Base-by-base conservation (phyloP, 1,284 basidiomycete genomes). In the Pulveroboletus ridleyi region DNA sequence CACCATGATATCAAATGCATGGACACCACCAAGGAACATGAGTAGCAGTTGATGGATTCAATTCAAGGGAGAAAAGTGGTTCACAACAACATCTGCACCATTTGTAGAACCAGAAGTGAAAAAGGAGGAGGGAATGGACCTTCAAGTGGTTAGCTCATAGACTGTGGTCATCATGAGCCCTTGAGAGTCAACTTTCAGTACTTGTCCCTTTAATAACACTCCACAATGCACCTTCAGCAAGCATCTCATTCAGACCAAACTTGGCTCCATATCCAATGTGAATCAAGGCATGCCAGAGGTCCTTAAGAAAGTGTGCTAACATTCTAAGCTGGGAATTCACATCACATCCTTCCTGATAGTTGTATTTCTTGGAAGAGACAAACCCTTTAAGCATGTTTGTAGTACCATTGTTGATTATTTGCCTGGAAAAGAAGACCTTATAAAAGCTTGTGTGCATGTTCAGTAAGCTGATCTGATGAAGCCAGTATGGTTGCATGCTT, bases 351-450 rank as follows among this genome's bases (percentile, higher is more conserved):
- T 64, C 4, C 53, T 50, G 67, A 67, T 82, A 79, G 68, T 90
- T 90, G 41, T 81, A 82, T 53, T 81, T 77, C 5, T 77, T 69
- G 3, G 86, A 84, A 69, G 91, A 89, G 13, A 91, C 65, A 64
- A 83, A 89, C 53, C 86, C 80, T 66, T 90, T 84, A 8, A 91
- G 62, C 1, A 81, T 79, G 3, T 74, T 70, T 3, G 75, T 68
- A 3, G 81, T 72, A 6, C 84, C 84, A n/a, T 82, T 78, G 23
- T 81, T 74, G 42, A 80, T 71, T 15, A 90, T 70, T 15, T 79
- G 72, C 1, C 79, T 71, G 14, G 77, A 76, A 76, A 90, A 91
- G 76, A 89, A 91, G 13, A 81, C 82, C 14, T 80, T 73, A 68
- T 87, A 91, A 69, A 81, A 90, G 6, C 89, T 90, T 58, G 17